Percentiles rank a stretch among this genome's conserved stretches.
These are phyloP conservation scores for Cercophora scortea DNA, from an alignment of 495 filamentous ascomycete species.

Conservation along the genomic window DNA sequence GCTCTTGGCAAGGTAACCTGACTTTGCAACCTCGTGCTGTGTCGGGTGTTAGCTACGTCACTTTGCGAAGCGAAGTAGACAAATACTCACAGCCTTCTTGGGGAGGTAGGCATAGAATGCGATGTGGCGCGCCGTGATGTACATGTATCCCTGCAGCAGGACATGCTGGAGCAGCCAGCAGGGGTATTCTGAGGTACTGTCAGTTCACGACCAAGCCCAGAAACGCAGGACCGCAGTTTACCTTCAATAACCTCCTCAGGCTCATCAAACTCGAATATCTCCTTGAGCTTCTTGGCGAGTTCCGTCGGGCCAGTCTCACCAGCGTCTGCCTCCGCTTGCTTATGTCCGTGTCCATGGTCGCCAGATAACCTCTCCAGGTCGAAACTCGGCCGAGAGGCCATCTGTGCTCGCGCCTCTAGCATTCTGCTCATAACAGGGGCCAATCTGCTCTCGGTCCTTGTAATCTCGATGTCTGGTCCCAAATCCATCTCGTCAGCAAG, in stretches of 20 bases:
- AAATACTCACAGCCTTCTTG: slow-evolving; percentile 63
- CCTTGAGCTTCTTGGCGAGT: slow-evolving; percentile 64
- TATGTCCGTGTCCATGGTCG: slow-evolving; percentile 13
- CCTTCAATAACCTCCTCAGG: slow-evolving; percentile 80
- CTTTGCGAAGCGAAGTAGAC: too few relatives aligned
- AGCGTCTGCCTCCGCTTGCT: slow-evolving; percentile 9
- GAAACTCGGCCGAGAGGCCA: slow-evolving; percentile 47
- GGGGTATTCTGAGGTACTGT: slow-evolving; percentile 64
- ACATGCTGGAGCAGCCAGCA: slow-evolving; percentile 93
- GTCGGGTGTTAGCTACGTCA: slow-evolving; percentile 20
- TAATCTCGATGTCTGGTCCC: slow-evolving; percentile 22
- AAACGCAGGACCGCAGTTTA: slow-evolving; percentile 18
- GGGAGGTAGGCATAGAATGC: slow-evolving; percentile 97
- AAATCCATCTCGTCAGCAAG: not conserved
- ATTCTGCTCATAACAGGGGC: slow-evolving; percentile 77
- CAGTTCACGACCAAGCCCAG: slow-evolving; percentile 4
- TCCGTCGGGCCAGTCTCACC: slow-evolving; percentile 32
- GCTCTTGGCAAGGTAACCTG: slow-evolving; percentile 82
- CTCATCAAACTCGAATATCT: slow-evolving; percentile 81
- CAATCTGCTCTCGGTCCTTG: slow-evolving; percentile 26
- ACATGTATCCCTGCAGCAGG: slow-evolving; percentile 91
- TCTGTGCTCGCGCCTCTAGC: slow-evolving; percentile 69
- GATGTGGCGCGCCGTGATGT: slow-evolving; percentile 87
- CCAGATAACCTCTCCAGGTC: slow-evolving; percentile 36
- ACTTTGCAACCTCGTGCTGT: slow-evolving; percentile 71